A percentile compares a stretch with the other conserved stretches of the same genome.
Conservation (phyloP, 176 grass and related monocot genomes). For the Pontederia paniculata region DNA sequence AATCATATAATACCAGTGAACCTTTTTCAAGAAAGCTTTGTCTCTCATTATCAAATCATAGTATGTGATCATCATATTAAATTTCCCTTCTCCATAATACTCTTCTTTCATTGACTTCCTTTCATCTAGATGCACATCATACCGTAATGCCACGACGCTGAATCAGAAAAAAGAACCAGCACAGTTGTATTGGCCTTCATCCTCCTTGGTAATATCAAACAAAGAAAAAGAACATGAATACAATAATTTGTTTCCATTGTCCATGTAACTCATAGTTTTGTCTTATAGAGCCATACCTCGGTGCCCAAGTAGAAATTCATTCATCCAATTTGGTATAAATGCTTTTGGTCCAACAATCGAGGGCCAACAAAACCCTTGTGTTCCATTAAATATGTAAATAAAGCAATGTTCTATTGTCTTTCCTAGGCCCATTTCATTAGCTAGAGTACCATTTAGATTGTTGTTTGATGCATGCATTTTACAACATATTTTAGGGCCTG, state of each 20-base stretch:
- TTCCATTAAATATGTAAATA: conserved; percentile 87
- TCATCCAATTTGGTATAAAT: conserved; percentile 96
- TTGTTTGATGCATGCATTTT: too few relatives aligned
- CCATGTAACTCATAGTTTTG: not conserved
- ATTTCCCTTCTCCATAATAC: conserved; percentile 56
- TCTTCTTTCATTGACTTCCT: conserved; percentile 80
- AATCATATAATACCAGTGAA: conserved; percentile 95
- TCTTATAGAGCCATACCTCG: conserved; percentile 44
- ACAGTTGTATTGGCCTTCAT: too few relatives aligned
- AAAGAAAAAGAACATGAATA: too few relatives aligned
- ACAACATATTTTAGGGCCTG: too few relatives aligned
- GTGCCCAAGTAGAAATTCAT: conserved; percentile 95
- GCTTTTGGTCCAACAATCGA: conserved; percentile 96
- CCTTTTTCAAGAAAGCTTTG: conserved; percentile 93
- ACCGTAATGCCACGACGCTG: conserved; percentile 74
- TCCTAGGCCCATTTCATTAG: conserved; percentile 99
- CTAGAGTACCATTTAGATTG: conserved; percentile 96
- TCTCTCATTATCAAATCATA: conserved; percentile 99
- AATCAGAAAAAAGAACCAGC: conserved; percentile 20
- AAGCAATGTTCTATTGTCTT: conserved; percentile 99
- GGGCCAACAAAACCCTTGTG: conserved; percentile 83
- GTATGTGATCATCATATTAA: conserved; percentile 90
- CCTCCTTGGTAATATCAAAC: too few relatives aligned
- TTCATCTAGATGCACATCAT: conserved; percentile 94
- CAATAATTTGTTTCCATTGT: conserved; percentile 8